Percentiles rank a stretch among this genome's conserved stretches.
Conservation (phyloP, 345 rosid genomes). For the Ceriops tagal region DNA sequence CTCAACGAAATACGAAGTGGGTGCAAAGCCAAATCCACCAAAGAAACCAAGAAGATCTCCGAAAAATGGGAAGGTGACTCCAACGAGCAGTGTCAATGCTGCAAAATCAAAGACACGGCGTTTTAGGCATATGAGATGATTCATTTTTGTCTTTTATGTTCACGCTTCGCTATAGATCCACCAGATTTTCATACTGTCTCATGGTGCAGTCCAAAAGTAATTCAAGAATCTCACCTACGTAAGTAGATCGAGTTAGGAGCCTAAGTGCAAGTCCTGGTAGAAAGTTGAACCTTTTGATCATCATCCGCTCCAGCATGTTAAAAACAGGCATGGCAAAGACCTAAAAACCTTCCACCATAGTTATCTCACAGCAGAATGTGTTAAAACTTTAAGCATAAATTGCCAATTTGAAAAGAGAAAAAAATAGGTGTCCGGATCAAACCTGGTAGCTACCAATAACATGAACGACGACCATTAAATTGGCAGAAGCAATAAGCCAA, state of each 20-base stretch:
- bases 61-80: slow-evolving; percentile 88
- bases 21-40: slow-evolving; percentile 95
- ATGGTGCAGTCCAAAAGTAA: too few species aligned
- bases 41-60: slow-evolving; percentile 97
- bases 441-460: slow-evolving; percentile 96
- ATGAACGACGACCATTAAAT: slow-evolving; percentile 90
- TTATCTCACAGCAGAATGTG: neutral
- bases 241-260: slow-evolving; percentile 65
- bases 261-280: slow-evolving; percentile 58
- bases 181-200: too few species aligned
- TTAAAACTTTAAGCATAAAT: too few species aligned
- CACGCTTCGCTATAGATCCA: too few species aligned
- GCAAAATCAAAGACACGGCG: slow-evolving; percentile 11
- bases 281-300: slow-evolving; percentile 49
- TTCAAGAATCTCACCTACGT: slow-evolving; percentile 56
- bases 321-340: slow-evolving; percentile 97
- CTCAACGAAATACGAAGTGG: slow-evolving; percentile 91
- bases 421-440: neutral
- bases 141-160: too few species aligned
- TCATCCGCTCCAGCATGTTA: slow-evolving; percentile 58
- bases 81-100: slow-evolving; percentile 80
- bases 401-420: too few species aligned
- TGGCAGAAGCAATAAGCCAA: slow-evolving; percentile 92
- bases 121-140: too few species aligned
- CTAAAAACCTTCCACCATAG: slow-evolving; percentile 17